Evolutionary conservation across 805 yeast genomes (phyloP), one percentile per base, ranked within the genome.

Genomic region (Pichia manshurica): DNA sequence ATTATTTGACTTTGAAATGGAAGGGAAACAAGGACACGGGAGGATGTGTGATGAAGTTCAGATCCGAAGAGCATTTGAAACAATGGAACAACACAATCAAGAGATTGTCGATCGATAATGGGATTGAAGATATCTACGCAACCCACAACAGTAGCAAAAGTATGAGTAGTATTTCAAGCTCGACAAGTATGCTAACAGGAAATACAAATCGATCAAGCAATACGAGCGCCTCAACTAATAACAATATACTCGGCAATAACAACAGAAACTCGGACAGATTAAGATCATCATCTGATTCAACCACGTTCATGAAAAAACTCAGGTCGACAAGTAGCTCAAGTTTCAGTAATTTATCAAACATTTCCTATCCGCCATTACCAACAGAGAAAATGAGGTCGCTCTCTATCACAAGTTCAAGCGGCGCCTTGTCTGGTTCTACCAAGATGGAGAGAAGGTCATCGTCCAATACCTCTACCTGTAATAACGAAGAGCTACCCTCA

Each of bases 21-120:
- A 79, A 82, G n/a, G 93, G 96, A 8, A 80, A 83, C 45, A 82
- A 80, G 57, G 97, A 90, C 54, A 81, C 86, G 25, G 96, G 96
- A 13, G 80, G 87, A 17, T 89, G 93, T 56, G 78, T 88, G 16
- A 74, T 93, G 61, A 76, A 87, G 48, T 88, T 88, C 65, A 77
- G 84, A 51, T 84, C 84, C 44, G 97, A 90, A 58, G 98, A 93
- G 63, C 73, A 74, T 16, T 73, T 95, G 53, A 76, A 75, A 49
- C 91, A 84, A 63, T 93, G 98, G 98, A 87, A 79, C 49, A 62
- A 70, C 2, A 77, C 88, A 52, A 71, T 85, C 52, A 75, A 81
- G 50, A 66, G 63, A 41, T 64, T 80, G 45, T 74, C 67, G 3
- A 38, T 34, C 6, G 49, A 39, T 8, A 31, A 17, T 10, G 39